phyloP scores from a whole-genome alignment of 2,329 filamentous ascomycete genomes.

The Aureobasidium pullulans region DNA sequence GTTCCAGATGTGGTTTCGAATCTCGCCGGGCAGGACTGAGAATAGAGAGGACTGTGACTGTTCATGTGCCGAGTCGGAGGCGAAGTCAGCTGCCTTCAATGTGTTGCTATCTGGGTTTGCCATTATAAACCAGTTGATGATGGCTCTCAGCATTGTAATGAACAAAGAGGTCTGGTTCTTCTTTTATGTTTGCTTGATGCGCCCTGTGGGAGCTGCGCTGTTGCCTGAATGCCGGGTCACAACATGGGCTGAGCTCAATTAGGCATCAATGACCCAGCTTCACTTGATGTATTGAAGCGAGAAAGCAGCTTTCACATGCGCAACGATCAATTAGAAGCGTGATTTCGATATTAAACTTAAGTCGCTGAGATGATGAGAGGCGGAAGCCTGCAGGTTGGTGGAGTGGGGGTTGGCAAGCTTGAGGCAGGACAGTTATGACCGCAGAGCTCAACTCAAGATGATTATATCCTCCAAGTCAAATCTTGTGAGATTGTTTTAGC shows the following conservation, averaged over 20 bases:
- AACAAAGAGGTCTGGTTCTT: not conserved
- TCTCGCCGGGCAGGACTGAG: constrained; percentile 19
- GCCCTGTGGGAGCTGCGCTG: not conserved
- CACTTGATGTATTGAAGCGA: too few species aligned
- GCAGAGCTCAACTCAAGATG: too few species aligned
- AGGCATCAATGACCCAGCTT: not conserved
- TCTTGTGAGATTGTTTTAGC: too few species aligned
- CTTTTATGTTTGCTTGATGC: not conserved
- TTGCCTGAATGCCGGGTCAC: not conserved
- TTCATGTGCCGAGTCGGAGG: not conserved
- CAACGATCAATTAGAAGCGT: too few species aligned
- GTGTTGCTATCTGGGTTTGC: not conserved
- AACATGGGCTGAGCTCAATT: not conserved
- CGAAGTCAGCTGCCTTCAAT: not conserved
- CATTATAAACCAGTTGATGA: constrained; percentile 3
- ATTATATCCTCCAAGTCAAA: too few species aligned
- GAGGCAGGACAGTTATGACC: too few species aligned
- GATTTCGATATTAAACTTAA: too few species aligned
- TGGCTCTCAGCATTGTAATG: not conserved
- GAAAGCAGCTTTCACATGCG: too few species aligned
- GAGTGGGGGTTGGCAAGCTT: too few species aligned
- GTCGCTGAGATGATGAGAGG: too few species aligned
- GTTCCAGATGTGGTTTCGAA: constrained; percentile 30
- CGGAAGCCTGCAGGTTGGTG: too few species aligned
- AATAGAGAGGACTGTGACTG: constrained; percentile 1